These are phyloP conservation scores for Candida glucosophila DNA, from an alignment of 1,139 yeast genomes.

Conservation along the genomic window DNA sequence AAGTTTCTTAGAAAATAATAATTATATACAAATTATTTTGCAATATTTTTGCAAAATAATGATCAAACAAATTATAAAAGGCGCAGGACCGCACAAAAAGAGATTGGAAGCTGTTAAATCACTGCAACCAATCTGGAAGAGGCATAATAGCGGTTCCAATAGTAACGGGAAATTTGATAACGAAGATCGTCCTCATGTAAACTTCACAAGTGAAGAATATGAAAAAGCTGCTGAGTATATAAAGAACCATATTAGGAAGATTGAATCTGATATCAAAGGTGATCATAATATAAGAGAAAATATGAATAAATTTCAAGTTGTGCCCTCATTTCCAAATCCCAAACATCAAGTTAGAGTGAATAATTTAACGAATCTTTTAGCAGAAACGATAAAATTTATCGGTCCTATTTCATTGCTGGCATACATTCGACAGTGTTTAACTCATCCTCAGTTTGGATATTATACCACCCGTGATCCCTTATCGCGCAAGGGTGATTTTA, in stretches of 20 bases:
- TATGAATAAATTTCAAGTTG: constrained; percentile 26
- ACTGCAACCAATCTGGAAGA: too few species aligned
- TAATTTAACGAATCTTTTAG: constrained; percentile 32
- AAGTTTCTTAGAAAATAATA: too few species aligned
- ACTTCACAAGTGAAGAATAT: constrained; percentile 34
- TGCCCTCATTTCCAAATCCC: constrained; percentile 12
- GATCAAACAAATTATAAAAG: too few species aligned
- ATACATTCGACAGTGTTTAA: constrained; percentile 75
- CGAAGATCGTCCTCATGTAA: too few species aligned
- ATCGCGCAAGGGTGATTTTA: constrained; percentile 64
- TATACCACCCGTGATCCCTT: constrained; percentile 74
- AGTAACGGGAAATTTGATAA: too few species aligned
- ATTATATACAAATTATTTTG: too few species aligned
- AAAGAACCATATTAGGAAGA: constrained; percentile 22
- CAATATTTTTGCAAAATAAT: too few species aligned
- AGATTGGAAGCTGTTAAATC: too few species aligned
- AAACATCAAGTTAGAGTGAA: constrained; percentile 10
- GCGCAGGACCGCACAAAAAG: too few species aligned
- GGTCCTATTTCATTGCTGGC: constrained; percentile 73
- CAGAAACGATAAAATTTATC: constrained; percentile 52
- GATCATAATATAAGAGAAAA: constrained; percentile 27
- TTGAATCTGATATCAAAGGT: constrained; percentile 35
- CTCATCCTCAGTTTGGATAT: constrained; percentile 73
- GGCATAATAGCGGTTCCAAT: too few species aligned
- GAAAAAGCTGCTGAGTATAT: constrained; percentile 29